Evolutionary conservation across 2,329 filamentous ascomycete genomes (phyloP).

Genomic region (Talaromyces amestolkiae): DNA sequence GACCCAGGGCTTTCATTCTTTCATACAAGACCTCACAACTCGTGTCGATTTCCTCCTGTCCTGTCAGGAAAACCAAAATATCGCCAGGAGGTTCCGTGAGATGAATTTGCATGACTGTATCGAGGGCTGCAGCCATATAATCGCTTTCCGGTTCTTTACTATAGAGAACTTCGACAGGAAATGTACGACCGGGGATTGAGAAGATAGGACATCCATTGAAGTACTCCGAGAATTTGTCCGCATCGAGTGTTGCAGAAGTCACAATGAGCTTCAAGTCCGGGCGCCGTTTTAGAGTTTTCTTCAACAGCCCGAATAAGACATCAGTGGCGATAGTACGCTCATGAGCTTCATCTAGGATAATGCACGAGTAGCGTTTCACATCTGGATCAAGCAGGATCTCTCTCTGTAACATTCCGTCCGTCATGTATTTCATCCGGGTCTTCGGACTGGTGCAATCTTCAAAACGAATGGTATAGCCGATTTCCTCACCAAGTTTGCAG

Average conservation of each 20-base stretch:
- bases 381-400: constrained; percentile 92
- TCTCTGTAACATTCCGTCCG: constrained; percentile 94
- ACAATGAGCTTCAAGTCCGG: constrained; percentile 93
- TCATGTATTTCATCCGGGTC: constrained; percentile 99
- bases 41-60: constrained; percentile 96
- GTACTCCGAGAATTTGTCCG: constrained; percentile 95
- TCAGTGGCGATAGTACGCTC: constrained; percentile 95
- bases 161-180: constrained; percentile 93
- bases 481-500: constrained; percentile 83
- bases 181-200: constrained; percentile 91
- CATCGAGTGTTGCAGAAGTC: constrained; percentile 92
- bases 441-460: constrained; percentile 85
- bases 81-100: constrained; percentile 88
- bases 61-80: constrained; percentile 94
- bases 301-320: constrained; percentile 88
- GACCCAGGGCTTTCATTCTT: constrained; percentile 91
- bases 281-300: constrained; percentile 83
- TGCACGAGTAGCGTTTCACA: constrained; percentile 84
- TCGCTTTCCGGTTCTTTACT: constrained; percentile 92
- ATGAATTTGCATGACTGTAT: constrained; percentile 98
- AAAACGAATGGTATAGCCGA: constrained; percentile 96
- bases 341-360: constrained; percentile 98
- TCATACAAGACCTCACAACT: constrained; percentile 89
- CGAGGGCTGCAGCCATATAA: constrained; percentile 89
- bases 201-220: constrained; percentile 97